These are phyloP conservation scores for Hygrophoropsis aurantiaca DNA, from an alignment of 768 basidiomycete species.

Conservation along the genomic window DNA sequence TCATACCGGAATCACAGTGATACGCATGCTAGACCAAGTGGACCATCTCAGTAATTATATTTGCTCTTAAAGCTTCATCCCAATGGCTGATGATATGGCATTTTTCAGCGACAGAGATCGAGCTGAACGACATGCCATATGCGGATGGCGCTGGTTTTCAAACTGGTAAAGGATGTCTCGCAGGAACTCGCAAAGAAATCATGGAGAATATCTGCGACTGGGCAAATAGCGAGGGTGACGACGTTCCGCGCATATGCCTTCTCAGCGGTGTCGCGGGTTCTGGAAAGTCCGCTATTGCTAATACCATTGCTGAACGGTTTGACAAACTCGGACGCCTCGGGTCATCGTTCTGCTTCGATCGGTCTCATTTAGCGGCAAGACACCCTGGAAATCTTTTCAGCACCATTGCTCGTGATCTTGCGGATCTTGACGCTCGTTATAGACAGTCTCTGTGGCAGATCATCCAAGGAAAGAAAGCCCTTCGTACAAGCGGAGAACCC, in stretches of 20 bases:
- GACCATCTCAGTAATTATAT: background rate
- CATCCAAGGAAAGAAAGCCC: constrained; percentile 20
- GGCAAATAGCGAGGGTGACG: constrained; percentile 13
- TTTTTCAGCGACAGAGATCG: constrained; percentile 2
- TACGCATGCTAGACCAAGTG: background rate
- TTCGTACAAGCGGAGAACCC: constrained; percentile 15
- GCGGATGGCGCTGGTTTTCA: constrained; percentile 20
- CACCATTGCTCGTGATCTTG: constrained; percentile 33
- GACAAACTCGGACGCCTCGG: constrained; percentile 27
- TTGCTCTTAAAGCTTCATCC: too few relatives aligned
- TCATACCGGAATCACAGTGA: background rate
- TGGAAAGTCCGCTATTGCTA: constrained; percentile 32
- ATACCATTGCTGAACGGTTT: constrained; percentile 26
- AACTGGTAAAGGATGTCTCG: constrained; percentile 11
- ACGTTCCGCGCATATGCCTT: constrained; percentile 19
- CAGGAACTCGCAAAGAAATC: constrained; percentile 8
- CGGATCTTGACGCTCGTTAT: constrained; percentile 29
- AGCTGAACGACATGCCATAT: constrained; percentile 20
- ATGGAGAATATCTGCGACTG: constrained; percentile 18
- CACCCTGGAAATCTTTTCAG: constrained; percentile 27
- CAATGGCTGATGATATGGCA: background rate
- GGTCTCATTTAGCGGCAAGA: constrained; percentile 8
- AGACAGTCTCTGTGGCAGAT: constrained; percentile 12
- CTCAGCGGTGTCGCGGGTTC: constrained; percentile 28
- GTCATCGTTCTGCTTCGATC: constrained; percentile 30